Conservation (phyloP, 1,139 yeast genomes). For the Spathaspora sp. region DNA sequence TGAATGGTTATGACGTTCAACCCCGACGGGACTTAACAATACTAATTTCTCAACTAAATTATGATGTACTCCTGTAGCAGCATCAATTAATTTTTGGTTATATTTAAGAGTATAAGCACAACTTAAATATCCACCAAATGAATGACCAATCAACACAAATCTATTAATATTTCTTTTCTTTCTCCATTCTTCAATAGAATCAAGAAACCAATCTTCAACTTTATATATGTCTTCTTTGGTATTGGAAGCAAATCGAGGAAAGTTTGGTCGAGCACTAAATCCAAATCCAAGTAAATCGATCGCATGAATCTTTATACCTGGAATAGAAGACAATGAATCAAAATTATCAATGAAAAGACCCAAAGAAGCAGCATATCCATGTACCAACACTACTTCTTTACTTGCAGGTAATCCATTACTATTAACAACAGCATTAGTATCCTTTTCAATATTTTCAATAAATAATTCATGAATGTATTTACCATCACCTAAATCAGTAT, state of each 20-base stretch:
- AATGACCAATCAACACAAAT: conserved; percentile 83
- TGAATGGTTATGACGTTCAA: conserved; percentile 38
- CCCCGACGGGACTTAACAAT: conserved; percentile 47
- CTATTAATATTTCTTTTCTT: conserved; percentile 49
- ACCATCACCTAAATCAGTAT: conserved; percentile 50
- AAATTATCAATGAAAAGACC: conserved; percentile 46
- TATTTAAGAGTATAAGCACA: conserved; percentile 75
- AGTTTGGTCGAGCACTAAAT: conserved; percentile 40
- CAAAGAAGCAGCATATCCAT: conserved; percentile 49
- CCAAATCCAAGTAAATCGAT: conserved; percentile 49
- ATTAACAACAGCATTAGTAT: neutral
- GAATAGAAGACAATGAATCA: conserved; percentile 36
- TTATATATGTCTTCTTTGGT: conserved; percentile 36
- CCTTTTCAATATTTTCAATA: conserved; percentile 34
- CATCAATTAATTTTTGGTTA: conserved; percentile 31
- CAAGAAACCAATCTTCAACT: conserved; percentile 76
- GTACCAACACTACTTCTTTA: conserved; percentile 42
- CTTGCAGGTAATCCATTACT: neutral
- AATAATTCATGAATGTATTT: conserved; percentile 60
- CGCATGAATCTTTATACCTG: conserved; percentile 46
- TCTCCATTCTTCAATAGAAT: conserved; percentile 86
- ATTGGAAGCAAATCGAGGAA: conserved; percentile 30
- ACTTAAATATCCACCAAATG: conserved; percentile 88
- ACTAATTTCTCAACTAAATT: conserved; percentile 39
- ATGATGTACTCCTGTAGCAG: conserved; percentile 18